Base-by-base conservation (phyloP, 2,329 filamentous ascomycete species). In the Aotearoamyces nothofagi region DNA sequence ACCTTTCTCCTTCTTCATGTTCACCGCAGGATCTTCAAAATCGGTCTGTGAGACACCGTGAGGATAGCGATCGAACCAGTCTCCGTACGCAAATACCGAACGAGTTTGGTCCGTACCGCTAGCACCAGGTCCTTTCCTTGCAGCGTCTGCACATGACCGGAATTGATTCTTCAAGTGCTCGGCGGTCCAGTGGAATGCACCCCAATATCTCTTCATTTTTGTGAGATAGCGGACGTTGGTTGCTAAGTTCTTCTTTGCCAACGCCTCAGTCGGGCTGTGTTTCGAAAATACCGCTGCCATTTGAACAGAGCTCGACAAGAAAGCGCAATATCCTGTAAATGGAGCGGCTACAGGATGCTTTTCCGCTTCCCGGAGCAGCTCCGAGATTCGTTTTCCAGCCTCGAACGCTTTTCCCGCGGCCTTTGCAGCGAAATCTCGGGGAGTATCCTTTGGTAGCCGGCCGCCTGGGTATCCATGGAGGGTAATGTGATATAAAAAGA, bases 151-250 rank as follows among this genome's bases (percentile, higher is more conserved):
- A 41, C 84, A 87, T 26, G 74, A 70, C 29, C 79, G 72, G 49
- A 93, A 98, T 36, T 92, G 73, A 31, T 87, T 79, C 34, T 90
- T 84, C 19, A 94, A 65, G 44, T 87, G 90, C 49, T 96, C 86
- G 1, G 83, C 78, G 68, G 96, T 86, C 57, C 84, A 94, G 49
- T 93, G 82, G 48, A 96, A 94, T 78, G 94, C 92, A 35, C 87
- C 90, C 90, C 90, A 98, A 45, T 90, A 86, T 35, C 81, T 81
- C 60, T 93, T 94, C 81, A 96, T 92, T 53, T 82, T 90, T 31
- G 78, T 78, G 24, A 98, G 57, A 44, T 90, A 96, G 45, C 78
- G 81, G 43, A 96, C 78, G 39, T 93, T 96, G 39, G 76, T 80
- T 1, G 79, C 74, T 10, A 94, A 60, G 44, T 93, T 86, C 39